Evolutionary conservation across 495 filamentous ascomycete genomes (phyloP).

Genomic region (Hyaloscypha variabilis): DNA sequence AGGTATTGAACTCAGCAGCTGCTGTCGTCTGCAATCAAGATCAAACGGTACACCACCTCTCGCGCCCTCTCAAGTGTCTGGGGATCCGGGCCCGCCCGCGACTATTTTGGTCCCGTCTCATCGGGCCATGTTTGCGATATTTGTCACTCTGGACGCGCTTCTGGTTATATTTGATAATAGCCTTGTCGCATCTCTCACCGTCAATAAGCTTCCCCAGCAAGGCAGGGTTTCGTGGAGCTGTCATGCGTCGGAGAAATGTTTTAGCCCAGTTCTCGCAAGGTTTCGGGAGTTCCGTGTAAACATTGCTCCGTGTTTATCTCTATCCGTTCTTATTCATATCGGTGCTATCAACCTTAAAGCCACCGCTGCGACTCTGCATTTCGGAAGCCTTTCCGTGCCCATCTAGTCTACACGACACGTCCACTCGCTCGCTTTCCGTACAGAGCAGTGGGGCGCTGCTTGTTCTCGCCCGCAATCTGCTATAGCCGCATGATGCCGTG

Average conservation of each 20-base stretch:
- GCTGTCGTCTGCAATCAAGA: constrained; percentile 1
- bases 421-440: neutral
- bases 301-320: neutral
- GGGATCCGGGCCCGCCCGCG: neutral
- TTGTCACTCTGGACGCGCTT: neutral
- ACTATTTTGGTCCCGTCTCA: neutral
- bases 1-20: neutral
- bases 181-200: neutral
- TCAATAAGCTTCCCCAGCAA: neutral
- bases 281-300: neutral
- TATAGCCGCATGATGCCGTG: neutral
- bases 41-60: neutral
- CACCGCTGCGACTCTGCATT: neutral
- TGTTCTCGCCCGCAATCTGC: neutral
- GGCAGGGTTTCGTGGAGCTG: neutral
- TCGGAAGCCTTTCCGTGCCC: neutral
- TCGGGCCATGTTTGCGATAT: neutral
- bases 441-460: neutral
- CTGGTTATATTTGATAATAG: neutral
- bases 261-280: neutral
- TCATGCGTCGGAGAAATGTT: neutral
- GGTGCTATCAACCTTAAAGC: neutral
- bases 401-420: neutral
- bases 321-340: neutral
- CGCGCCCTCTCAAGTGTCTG: neutral